phyloP scores from a whole-genome alignment of 2,329 filamentous ascomycete species.

The Penicillium sp. region DNA sequence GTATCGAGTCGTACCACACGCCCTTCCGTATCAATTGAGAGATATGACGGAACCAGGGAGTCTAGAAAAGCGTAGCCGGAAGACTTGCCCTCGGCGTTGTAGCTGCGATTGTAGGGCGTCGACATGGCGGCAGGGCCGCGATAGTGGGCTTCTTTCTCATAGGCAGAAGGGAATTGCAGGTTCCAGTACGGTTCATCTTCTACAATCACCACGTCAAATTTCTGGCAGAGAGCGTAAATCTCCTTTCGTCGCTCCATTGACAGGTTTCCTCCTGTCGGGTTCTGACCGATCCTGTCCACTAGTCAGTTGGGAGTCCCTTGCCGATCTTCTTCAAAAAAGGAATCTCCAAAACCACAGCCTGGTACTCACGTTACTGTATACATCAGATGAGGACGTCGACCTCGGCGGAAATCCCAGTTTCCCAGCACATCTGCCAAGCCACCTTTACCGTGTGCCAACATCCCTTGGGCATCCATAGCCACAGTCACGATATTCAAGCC shows the following conservation, averaged over 20 bases:
- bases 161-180: conserved; percentile 75
- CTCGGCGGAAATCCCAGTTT: conserved; percentile 71
- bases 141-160: conserved; percentile 32
- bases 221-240: conserved; percentile 72
- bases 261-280: conserved; percentile 73
- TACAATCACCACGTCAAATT: conserved; percentile 83
- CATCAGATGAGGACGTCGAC: conserved; percentile 72
- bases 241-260: conserved; percentile 67
- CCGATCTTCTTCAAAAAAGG: no score
- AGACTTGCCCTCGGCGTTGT: conserved; percentile 43
- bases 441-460: conserved; percentile 66
- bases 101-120: conserved; percentile 35
- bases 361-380: conserved; percentile 78
- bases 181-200: conserved; percentile 98
- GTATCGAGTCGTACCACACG: conserved; percentile 86
- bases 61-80: conserved; percentile 74
- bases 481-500: conserved; percentile 70
- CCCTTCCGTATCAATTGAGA: conserved; percentile 75
- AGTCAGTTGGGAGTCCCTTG: no score
- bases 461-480: conserved; percentile 70
- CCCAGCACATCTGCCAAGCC: conserved; percentile 71
- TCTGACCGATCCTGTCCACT: conserved; percentile 67
- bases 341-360: background rate
- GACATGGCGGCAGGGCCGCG: conserved; percentile 25
- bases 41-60: conserved; percentile 73